Evolutionary conservation across 306 rosid genomes (phyloP).

Genomic region (Vicia sativa): DNA sequence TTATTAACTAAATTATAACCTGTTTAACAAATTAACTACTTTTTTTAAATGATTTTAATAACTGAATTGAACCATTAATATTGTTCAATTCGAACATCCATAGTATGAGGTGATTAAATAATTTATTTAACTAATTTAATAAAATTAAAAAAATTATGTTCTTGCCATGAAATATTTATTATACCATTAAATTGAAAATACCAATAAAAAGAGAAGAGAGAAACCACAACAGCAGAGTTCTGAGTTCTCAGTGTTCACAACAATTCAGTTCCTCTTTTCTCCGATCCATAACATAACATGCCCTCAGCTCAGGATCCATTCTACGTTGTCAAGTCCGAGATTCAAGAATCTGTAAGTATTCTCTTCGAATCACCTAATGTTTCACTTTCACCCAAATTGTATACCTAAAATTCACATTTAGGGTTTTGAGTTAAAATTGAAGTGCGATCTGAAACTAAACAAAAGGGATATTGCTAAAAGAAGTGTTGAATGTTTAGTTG

Average conservation of each 20-base stretch:
- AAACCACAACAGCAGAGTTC: background rate
- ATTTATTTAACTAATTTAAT: no score
- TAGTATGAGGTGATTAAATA: no score
- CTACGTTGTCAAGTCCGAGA: slow-evolving; percentile 92
- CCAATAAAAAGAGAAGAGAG: background rate
- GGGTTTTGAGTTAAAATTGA: slow-evolving; percentile 25
- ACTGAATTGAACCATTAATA: no score
- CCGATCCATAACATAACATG: slow-evolving; percentile 56
- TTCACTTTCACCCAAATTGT: background rate
- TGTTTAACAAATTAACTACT: no score
- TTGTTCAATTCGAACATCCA: no score
- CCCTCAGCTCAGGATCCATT: slow-evolving; percentile 98
- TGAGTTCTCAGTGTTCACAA: slow-evolving; percentile 9
- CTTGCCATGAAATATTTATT: no score
- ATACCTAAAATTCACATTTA: background rate
- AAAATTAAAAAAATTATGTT: no score
- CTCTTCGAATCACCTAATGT: background rate
- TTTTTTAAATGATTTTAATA: no score
- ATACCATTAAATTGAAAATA: background rate
- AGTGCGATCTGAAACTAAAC: slow-evolving; percentile 7
- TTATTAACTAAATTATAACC: no score
- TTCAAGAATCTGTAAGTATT: slow-evolving; percentile 83
- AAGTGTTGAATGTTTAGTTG: slow-evolving; percentile 22
- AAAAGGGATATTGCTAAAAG: background rate
- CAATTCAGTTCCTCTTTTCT: background rate